A percentile compares a stretch with the other conserved stretches of the same genome.
phyloP scores from a whole-genome alignment of 805 yeast species.

The Yamadazyma nakazawae region DNA sequence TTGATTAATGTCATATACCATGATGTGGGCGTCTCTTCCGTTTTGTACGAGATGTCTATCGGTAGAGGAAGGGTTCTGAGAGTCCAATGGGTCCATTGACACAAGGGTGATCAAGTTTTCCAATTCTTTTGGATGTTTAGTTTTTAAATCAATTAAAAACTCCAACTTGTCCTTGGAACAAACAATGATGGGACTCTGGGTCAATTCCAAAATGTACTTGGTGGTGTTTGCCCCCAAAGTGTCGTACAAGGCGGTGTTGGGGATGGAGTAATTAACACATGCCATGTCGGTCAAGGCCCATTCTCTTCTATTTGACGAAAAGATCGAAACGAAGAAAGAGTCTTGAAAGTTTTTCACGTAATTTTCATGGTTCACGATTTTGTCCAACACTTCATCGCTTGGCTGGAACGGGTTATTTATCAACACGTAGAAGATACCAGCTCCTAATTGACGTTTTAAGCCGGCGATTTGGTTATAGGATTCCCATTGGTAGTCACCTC shows the following conservation, averaged over 20 bases:
- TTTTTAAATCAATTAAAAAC: constrained; percentile 27
- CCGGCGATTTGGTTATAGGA: constrained; percentile 22
- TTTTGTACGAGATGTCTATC: constrained; percentile 18
- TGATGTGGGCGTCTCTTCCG: constrained; percentile 17
- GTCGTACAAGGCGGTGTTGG: constrained; percentile 31
- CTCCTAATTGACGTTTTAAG: constrained; percentile 31
- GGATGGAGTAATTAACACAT: constrained; percentile 47
- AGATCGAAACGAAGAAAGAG: constrained; percentile 51
- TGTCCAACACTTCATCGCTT: constrained; percentile 19
- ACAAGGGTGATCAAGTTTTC: constrained; percentile 30
- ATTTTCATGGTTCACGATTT: constrained; percentile 19
- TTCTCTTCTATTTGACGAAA: constrained; percentile 58
- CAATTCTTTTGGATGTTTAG: constrained; percentile 21
- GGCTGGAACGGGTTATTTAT: constrained; percentile 30
- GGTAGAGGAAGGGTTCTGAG: constrained; percentile 23
- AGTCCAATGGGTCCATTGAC: constrained; percentile 36
- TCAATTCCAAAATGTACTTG: constrained; percentile 56
- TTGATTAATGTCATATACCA: constrained; percentile 28
- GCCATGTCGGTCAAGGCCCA: constrained; percentile 74
- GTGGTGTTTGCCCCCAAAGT: constrained; percentile 54
- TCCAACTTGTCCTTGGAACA: constrained; percentile 33
- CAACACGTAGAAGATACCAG: constrained; percentile 34
- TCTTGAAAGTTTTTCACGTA: constrained; percentile 14
- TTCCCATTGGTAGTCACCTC: constrained; percentile 29
- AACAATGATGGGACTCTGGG: constrained; percentile 53